Evolutionary conservation across 768 basidiomycete species (phyloP).

Genomic region (Hygrocybe coccinea): DNA sequence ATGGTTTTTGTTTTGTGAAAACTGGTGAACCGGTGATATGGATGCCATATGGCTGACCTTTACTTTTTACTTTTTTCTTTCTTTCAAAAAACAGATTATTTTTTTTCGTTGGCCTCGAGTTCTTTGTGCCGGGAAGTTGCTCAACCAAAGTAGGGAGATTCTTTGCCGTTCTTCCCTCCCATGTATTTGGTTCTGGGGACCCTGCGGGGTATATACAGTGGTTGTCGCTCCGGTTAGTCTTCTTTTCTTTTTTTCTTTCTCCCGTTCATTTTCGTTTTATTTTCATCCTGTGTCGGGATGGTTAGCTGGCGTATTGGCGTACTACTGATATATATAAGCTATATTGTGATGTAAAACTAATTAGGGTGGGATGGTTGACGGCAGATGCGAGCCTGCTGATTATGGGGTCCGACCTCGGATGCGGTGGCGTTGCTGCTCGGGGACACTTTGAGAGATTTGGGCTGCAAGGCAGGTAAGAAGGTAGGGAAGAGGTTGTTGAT

Average conservation of each 20-base stretch:
- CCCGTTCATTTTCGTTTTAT: neutral
- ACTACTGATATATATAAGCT: no score
- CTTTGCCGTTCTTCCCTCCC: constrained; percentile 57
- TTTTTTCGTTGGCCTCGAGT: no score
- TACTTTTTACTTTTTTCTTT: no score
- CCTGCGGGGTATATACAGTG: neutral
- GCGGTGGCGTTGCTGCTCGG: constrained; percentile 47
- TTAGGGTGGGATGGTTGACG: constrained; percentile 41
- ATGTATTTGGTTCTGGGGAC: constrained; percentile 57
- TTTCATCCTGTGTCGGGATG: no score
- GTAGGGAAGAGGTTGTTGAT: constrained; percentile 47
- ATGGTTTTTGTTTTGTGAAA: no score
- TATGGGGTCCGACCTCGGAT: constrained; percentile 53
- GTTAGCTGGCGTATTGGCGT: no score
- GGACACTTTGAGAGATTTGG: constrained; percentile 52
- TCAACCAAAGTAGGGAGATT: constrained; percentile 71
- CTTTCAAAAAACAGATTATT: no score
- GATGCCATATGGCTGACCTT: no score
- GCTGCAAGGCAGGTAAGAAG: constrained; percentile 48
- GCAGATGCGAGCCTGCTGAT: constrained; percentile 46
- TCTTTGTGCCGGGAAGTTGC: no score
- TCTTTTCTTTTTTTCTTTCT: neutral
- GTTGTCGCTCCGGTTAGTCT: neutral
- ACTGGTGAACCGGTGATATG: no score
- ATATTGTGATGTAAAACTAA: no score